Base-by-base conservation (phyloP, 2,329 filamentous ascomycete genomes). In the Alternaria gansuensis region DNA sequence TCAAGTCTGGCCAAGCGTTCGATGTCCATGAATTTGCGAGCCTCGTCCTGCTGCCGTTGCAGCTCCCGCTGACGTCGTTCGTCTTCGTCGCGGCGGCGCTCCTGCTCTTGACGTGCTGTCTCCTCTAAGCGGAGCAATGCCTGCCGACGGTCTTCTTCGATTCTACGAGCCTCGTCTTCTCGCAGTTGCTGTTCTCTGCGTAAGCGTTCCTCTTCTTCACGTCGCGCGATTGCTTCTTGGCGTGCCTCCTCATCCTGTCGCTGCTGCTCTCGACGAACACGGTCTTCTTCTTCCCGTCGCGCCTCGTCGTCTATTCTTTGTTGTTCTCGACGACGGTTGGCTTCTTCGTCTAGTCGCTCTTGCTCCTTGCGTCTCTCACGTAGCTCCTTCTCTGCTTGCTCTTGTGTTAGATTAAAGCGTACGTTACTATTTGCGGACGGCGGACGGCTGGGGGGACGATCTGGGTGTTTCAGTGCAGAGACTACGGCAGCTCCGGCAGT, bases 371-470 rank as follows among this genome's bases (percentile, higher is more conserved):
- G 70, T 17, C 67, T 71, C 49, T 78, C 75, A 29, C 75, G 75
- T 29, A 75, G 68, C 53, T 84, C 83, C 52, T 82, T 83, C 29
- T 82, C 78, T 34, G 76, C 78, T 72, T 87, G 84, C 68, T 86
- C 84, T 45, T 86, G 78, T 0, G 85, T 87, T 49, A 87, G 69
- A 36, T 84, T 81, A 63, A 88, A 88, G 53, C 83, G 82, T 7
- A 88, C 86, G 59, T 80, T 82, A 8, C 79, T 79, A 14, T 77
- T 70, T 23, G 72, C 72, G 54, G 70, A 73, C 10, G 67, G 56
- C 2, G 65, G 67, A 8, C 68, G 69, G 37, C 70, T 68, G 24
- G 54, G 50, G 26, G 54, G 50, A 23, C 59, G 55, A 36, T 59
- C 55, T 21, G 41, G 39, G 14, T 51, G 49, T 46, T 60, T 72